phyloP scores from a whole-genome alignment of 257 asterid species.

The Lavandula angustifolia region DNA sequence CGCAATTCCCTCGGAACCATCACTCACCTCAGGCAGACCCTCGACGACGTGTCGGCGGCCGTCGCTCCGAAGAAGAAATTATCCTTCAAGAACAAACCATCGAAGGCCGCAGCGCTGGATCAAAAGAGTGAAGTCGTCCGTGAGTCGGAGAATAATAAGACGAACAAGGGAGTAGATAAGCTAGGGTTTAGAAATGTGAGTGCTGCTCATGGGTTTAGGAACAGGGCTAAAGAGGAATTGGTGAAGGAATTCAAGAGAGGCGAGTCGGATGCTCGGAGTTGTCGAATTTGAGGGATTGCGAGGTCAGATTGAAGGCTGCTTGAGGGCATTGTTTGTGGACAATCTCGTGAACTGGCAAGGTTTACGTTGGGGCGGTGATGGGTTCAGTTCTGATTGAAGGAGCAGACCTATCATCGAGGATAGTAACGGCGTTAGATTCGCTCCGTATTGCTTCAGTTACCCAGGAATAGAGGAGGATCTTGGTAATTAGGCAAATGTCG shows the following conservation, averaged over 20 bases:
- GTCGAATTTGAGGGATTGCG: conserved; percentile 63
- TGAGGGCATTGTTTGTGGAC: conserved; percentile 77
- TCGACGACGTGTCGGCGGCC: conserved; percentile 55
- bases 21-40: conserved; percentile 56
- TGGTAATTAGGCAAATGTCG: conserved; percentile 82
- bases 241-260: conserved; percentile 49
- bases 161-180: conserved; percentile 26
- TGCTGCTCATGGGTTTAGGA: conserved; percentile 62
- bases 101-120: conserved; percentile 35
- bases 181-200: conserved; percentile 37
- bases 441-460: conserved; percentile 71
- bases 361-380: conserved; percentile 59
- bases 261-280: conserved; percentile 41
- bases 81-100: conserved; percentile 69
- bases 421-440: too few species aligned
- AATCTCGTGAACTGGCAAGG: conserved; percentile 55
- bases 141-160: conserved; percentile 33
- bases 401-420: too few species aligned
- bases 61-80: conserved; percentile 83
- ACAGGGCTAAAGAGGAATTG: conserved; percentile 47
- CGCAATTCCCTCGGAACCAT: conserved; percentile 64
- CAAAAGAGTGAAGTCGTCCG: conserved; percentile 15
- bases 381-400: conserved; percentile 82
- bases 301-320: conserved; percentile 67
- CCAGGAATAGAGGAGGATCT: conserved; percentile 63